These are phyloP conservation scores for Nemania sp. DNA, from an alignment of 2,329 filamentous ascomycete genomes.

Conservation along the genomic window DNA sequence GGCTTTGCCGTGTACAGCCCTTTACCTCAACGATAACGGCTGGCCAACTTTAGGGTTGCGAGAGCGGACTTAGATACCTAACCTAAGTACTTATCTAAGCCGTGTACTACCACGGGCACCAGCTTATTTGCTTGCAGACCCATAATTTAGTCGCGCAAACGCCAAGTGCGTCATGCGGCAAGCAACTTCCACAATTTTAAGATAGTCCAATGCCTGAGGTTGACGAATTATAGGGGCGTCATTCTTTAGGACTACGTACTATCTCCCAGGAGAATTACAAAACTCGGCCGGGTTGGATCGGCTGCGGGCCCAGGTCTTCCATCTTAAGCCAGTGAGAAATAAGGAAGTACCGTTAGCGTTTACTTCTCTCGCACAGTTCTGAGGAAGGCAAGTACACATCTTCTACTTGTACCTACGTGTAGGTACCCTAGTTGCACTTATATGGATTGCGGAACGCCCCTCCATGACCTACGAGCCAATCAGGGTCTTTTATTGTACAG, in stretches of 20 bases:
- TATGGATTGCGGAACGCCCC: not conserved
- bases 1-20: too few species aligned
- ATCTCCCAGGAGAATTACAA: not conserved
- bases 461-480: not conserved
- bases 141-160: conserved; percentile 5
- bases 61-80: too few species aligned
- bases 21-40: too few species aligned
- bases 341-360: not conserved
- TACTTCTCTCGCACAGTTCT: not conserved
- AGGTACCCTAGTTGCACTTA: not conserved
- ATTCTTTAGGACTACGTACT: not conserved
- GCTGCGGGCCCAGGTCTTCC: not conserved
- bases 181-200: conserved; percentile 6
- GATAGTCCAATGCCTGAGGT: not conserved
- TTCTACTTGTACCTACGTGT: not conserved
- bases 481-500: not conserved
- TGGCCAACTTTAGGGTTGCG: too few species aligned
- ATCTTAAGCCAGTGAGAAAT: not conserved
- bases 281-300: not conserved
- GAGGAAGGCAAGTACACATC: not conserved
- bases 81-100: too few species aligned
- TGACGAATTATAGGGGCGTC: not conserved
- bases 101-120: conserved; percentile 4
- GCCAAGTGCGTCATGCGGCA: conserved; percentile 25
- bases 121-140: conserved; percentile 11